phyloP scores from a whole-genome alignment of 2,329 filamentous ascomycete species.

The Pyrenophora teres region DNA sequence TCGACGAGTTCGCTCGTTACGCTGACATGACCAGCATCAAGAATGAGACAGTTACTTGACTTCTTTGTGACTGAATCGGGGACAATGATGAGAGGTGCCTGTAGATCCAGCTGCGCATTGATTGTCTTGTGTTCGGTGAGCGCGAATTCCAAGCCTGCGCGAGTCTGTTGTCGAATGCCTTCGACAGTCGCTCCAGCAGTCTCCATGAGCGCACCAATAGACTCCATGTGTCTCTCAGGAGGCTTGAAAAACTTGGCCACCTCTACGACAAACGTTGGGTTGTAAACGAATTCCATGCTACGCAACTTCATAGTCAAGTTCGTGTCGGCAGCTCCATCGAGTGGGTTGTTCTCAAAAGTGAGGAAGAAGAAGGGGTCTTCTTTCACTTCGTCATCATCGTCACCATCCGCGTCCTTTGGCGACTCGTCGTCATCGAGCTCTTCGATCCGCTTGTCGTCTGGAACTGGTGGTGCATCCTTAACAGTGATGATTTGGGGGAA shows the following conservation, averaged over 20 bases:
- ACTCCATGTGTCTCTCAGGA: conserved; percentile 97
- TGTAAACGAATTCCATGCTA: conserved; percentile 96
- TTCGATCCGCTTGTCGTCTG: conserved; percentile 55
- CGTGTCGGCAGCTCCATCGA: conserved; percentile 90
- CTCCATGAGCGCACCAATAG: conserved; percentile 93
- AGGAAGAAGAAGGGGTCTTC: conserved; percentile 88
- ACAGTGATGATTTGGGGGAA: conserved; percentile 96
- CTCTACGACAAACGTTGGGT: conserved; percentile 88
- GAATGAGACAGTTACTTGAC: conserved; percentile 83
- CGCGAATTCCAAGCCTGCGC: conserved; percentile 93
- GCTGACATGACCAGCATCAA: conserved; percentile 95
- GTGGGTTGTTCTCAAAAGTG: conserved; percentile 90
- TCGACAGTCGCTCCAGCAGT: conserved; percentile 94
- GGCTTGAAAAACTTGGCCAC: conserved; percentile 95
- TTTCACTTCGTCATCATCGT: conserved; percentile 52
- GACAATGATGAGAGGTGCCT: conserved; percentile 94
- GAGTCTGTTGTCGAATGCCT: conserved; percentile 90
- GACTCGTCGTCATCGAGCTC: conserved; percentile 56
- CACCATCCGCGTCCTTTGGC: conserved; percentile 50
- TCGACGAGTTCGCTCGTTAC: conserved; percentile 94
- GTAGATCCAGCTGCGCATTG: conserved; percentile 92
- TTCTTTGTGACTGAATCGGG: conserved; percentile 86
- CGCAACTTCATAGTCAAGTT: conserved; percentile 89
- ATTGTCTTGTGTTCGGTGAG: conserved; percentile 97
- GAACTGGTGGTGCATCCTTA: conserved; percentile 75